Base-by-base conservation (phyloP, 1,284 basidiomycete species). In the Pseudozyma sp. region DNA sequence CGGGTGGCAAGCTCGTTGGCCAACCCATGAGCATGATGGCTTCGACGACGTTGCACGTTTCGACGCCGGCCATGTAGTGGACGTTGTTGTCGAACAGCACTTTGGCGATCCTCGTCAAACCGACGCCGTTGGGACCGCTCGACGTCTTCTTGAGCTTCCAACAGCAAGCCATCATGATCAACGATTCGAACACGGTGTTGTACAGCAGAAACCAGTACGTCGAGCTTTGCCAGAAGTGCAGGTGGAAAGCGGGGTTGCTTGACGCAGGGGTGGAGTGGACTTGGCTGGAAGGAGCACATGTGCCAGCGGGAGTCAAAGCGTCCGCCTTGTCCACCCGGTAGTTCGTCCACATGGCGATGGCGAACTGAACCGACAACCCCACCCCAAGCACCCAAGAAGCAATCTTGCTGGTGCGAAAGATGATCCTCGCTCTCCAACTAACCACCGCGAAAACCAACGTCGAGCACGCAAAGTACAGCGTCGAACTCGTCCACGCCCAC, bases 201-300 rank as follows among this genome's bases (percentile, higher is more conserved):
- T 66, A 75, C 2, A 75, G 62, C 31, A 75, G 44, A 55, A 65
- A 75, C 68, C 68, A 75, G 49, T 72, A 71, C 2, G 73, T 71
- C 0, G 68, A 57, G 42, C 54, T 61, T n/a, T 57, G 24, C 56
- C 57, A 75, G 14, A 74, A 68, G 42, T 31, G 50, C 40, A 61
- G 48, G 37, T 29, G 39, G 13, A 56, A 10, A 7, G 14, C 19
- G 5, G 17, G 33, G 9, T 58, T 49, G 17, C 17, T 16, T 2
- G 44, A 19, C 5, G 52, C 7, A 3, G 47, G 30, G 5, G 45
- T 48, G 8, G 43, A 19, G 5, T 65, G 40, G 1, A 73, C 44
- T 39, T 57, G 55, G 0, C 39, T 30, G 6, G 31, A 42, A 0
- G 70, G 61, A 2, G 57, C 65, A 33, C 71, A 74, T 3, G 58